phyloP scores from a whole-genome alignment of 768 basidiomycete species.

The Lenzites betulinus region DNA sequence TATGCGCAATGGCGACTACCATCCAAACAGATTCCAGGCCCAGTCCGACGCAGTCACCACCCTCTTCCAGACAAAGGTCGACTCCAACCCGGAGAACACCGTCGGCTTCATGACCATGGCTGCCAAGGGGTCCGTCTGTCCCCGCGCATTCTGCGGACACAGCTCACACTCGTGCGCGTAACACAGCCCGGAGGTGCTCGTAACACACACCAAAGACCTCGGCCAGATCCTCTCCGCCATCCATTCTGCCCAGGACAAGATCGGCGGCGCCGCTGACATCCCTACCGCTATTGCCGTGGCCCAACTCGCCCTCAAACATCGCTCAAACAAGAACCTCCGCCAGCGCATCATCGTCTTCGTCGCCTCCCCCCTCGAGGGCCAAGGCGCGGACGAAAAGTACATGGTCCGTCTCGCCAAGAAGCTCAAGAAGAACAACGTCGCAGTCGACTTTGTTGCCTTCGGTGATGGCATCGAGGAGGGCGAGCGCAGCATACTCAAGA shows the following conservation, averaged over 20 bases:
- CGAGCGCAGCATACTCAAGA: constrained; percentile 67
- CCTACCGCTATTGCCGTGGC: constrained; percentile 91
- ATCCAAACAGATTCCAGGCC: constrained; percentile 83
- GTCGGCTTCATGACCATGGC: constrained; percentile 99
- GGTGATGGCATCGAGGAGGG: constrained; percentile 86
- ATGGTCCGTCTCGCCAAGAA: constrained; percentile 93
- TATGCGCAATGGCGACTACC: constrained; percentile 94
- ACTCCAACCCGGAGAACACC: constrained; percentile 96
- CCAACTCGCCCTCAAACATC: constrained; percentile 94
- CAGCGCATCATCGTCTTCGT: constrained; percentile 96
- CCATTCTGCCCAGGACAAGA: constrained; percentile 66
- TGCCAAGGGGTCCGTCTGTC: constrained; percentile 72
- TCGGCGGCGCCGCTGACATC: constrained; percentile 84
- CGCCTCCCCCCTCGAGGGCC: constrained; percentile 80
- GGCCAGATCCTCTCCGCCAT: constrained; percentile 87
- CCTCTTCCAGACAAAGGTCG: constrained; percentile 90
- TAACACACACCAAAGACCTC: constrained; percentile 93
- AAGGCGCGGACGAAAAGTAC: constrained; percentile 70
- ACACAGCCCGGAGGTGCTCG: constrained; percentile 88
- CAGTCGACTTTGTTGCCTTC: constrained; percentile 87
- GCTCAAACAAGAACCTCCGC: constrained; percentile 97
- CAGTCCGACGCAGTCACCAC: constrained; percentile 91
- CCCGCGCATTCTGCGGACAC: background rate
- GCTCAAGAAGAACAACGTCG: constrained; percentile 99
- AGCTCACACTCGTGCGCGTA: background rate